These are phyloP conservation scores for Linnemannia hyalina DNA, from an alignment of 192 early-diverging fungal genomes.

Conservation along the genomic window DNA sequence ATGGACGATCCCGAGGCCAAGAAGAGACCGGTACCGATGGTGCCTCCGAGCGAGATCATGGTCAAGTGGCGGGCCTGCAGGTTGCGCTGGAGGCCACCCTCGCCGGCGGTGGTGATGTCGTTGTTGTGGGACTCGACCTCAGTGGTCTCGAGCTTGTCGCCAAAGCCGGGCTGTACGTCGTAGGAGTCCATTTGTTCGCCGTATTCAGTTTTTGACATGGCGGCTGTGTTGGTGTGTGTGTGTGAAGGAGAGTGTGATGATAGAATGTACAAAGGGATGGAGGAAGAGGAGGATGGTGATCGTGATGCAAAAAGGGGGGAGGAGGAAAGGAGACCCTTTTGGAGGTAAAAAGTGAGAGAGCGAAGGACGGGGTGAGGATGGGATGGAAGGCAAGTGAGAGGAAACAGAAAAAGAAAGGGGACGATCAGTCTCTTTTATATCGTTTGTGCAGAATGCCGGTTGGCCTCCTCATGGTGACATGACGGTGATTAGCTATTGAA, in stretches of 20 bases:
- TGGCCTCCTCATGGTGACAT: too few relatives aligned
- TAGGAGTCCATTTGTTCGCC: constrained; percentile 24
- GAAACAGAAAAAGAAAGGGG: not conserved
- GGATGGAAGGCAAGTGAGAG: not conserved
- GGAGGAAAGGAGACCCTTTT: not conserved
- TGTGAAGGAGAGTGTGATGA: not conserved
- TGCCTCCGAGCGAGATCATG: constrained; percentile 73
- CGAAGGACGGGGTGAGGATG: not conserved
- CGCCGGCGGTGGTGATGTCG: not conserved
- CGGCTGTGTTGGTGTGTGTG: not conserved
- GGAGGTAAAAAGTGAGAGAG: not conserved
- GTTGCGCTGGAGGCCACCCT: constrained; percentile 63
- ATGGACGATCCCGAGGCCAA: constrained; percentile 80
- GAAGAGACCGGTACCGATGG: constrained; percentile 81
- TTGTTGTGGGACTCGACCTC: not conserved
- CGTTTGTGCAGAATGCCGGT: too few relatives aligned
- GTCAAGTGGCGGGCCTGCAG: constrained; percentile 77
- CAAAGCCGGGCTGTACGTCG: not conserved
- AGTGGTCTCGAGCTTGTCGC: not conserved
- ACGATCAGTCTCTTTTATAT: too few relatives aligned
- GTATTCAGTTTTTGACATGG: constrained; percentile 14
- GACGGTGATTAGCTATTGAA: too few relatives aligned
- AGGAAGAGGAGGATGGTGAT: not conserved
- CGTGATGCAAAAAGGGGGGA: not conserved
- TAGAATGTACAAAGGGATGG: not conserved